These are phyloP conservation scores for Colletotrichum spinosum DNA, from an alignment of 2,329 filamentous ascomycete species.

Conservation along the genomic window DNA sequence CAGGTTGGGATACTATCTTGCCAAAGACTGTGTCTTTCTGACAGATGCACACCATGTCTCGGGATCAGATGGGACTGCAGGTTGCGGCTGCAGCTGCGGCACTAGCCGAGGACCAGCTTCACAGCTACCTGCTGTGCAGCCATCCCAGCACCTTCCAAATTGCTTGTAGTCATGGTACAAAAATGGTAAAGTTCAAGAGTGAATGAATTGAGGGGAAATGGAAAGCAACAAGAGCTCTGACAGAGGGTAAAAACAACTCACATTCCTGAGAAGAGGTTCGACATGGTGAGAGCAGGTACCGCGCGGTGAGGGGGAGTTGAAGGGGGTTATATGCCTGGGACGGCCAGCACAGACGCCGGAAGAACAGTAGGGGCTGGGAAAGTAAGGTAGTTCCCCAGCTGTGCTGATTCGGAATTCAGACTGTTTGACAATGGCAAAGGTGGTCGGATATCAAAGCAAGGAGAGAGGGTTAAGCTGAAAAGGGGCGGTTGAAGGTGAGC, in stretches of 20 bases:
- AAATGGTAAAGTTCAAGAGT: background rate
- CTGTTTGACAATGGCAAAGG: slow-evolving; percentile 34
- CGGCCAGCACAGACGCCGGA: slow-evolving; percentile 24
- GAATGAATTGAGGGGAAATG: background rate
- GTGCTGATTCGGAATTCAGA: slow-evolving; percentile 28
- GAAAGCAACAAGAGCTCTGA: slow-evolving; percentile 32
- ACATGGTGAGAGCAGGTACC: slow-evolving; percentile 56
- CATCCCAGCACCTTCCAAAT: background rate
- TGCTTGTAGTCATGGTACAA: slow-evolving; percentile 6
- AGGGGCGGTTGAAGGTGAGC: slow-evolving; percentile 39
- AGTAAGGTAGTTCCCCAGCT: slow-evolving; percentile 22
- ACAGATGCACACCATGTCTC: slow-evolving; percentile 35
- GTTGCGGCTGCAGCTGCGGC: slow-evolving; percentile 28
- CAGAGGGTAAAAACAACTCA: slow-evolving; percentile 54
- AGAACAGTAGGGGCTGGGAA: slow-evolving; percentile 29
- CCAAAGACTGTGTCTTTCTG: slow-evolving; percentile 8
- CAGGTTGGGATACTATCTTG: no score
- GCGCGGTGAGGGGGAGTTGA: slow-evolving; percentile 40
- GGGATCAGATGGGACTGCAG: slow-evolving; percentile 13
- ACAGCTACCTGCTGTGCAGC: slow-evolving; percentile 35
- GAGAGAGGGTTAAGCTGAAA: slow-evolving; percentile 36
- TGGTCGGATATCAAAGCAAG: slow-evolving; percentile 34
- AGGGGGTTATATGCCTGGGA: slow-evolving; percentile 34
- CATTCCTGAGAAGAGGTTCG: slow-evolving; percentile 72
- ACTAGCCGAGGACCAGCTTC: slow-evolving; percentile 34